Evolutionary conservation across 495 filamentous ascomycete species (phyloP), one percentile per base, ranked within the genome.

Genomic region (Polyplosphaeria fusca): DNA sequence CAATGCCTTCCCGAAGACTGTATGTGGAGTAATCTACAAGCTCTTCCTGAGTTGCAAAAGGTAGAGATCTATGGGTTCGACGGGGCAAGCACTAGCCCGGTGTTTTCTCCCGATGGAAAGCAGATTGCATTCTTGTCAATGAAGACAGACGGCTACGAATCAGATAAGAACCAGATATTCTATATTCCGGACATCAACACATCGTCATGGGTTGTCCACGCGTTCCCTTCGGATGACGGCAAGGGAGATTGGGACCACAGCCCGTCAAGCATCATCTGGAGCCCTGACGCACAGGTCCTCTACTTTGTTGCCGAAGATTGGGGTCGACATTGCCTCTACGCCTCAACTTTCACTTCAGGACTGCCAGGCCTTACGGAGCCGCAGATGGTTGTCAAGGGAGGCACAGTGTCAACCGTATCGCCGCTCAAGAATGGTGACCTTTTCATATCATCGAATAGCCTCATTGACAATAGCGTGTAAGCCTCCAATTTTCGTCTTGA

Each of bases 101-200:
- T 84, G 3, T 86, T 95, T 57, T 88, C 88, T 2, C 83, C 86
- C 16, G 79, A 85, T 63, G 89, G 88, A 1, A 79, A 76, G 45
- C 78, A 78, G 42, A 79, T 91, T 7, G 91, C 84, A n/a, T 90
- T 96, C 58, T 44, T 73, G 16, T 53, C 55, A 32, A 81, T 90
- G 38, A 79, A 85, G 27, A 74, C 82, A 56, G 82, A 86, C 61
- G 89, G 89, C 20, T 96, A 97, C 67, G 92, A 97, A 71, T 86
- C 86, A 9, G 92, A 96, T 73, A 88, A 89, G 70, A 87, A 91
- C 43, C 77, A 87, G 3, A 77, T 95, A 3, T 70, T 96, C 47
- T 72, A 95, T 18, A 50, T 71, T n/a, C 48, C 54, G 14, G 60
- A 71, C 43, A 54, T 64, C 77, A 76, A 11, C 74, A 76, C 28